Conservation (phyloP, 2,329 filamentous ascomycete genomes). For the Epichloe amarillans region DNA sequence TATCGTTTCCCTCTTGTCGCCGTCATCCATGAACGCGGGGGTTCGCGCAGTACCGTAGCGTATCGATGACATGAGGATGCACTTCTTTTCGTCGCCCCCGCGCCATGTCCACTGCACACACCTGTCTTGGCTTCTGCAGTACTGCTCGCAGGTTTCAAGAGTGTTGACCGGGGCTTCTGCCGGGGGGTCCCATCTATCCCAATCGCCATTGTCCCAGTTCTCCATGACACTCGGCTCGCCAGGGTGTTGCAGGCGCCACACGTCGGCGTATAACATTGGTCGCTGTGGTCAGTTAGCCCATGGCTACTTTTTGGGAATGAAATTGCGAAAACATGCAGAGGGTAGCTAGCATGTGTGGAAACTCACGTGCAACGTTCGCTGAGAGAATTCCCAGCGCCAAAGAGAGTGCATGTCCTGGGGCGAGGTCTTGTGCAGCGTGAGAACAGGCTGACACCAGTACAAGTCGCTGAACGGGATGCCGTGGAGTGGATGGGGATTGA, state of each 20-base stretch:
- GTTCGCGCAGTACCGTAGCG: slow-evolving; percentile 13
- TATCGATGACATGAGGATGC: slow-evolving; percentile 16
- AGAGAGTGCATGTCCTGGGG: slow-evolving; percentile 37
- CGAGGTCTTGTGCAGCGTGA: slow-evolving; percentile 44
- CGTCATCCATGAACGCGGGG: slow-evolving; percentile 12
- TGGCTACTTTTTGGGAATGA: not conserved
- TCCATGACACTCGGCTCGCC: slow-evolving; percentile 11
- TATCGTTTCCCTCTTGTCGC: slow-evolving; percentile 11
- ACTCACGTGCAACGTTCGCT: slow-evolving; percentile 26
- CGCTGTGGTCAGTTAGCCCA: slow-evolving; percentile 13
- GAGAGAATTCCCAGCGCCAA: slow-evolving; percentile 41
- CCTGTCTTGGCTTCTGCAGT: slow-evolving; percentile 13
- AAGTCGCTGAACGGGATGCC: slow-evolving; percentile 33
- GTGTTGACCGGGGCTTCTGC: slow-evolving; percentile 14
- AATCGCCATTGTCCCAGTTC: slow-evolving; percentile 21
- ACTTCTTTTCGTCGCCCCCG: slow-evolving; percentile 17
- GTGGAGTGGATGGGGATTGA: slow-evolving; percentile 41
- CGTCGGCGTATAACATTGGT: slow-evolving; percentile 24
- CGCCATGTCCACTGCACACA: slow-evolving; percentile 21
- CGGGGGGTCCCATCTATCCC: slow-evolving; percentile 17
- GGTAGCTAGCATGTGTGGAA: not conserved
- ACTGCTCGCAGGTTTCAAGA: slow-evolving; percentile 15
- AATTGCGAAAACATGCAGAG: not conserved
- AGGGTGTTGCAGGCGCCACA: slow-evolving; percentile 24
- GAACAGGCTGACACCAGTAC: slow-evolving; percentile 42